These are phyloP conservation scores for Senna siamea DNA, from an alignment of 306 rosid genomes.

Conservation along the genomic window DNA sequence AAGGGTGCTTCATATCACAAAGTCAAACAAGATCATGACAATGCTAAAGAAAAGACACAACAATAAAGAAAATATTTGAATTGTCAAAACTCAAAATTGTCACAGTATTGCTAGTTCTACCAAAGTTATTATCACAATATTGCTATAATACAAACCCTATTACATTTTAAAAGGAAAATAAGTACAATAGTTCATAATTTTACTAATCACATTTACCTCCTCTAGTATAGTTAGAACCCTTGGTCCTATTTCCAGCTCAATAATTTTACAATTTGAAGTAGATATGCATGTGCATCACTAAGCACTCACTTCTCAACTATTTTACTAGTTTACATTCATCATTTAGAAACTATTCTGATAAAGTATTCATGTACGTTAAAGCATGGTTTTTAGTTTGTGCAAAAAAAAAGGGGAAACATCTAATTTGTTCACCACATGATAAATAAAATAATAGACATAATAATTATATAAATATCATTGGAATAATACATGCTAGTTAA, in stretches of 20 bases:
- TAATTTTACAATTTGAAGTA: constrained; percentile 22
- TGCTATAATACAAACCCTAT: no score
- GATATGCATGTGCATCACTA: constrained; percentile 18
- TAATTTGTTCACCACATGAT: constrained; percentile 29
- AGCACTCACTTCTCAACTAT: neutral
- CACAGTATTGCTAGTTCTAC: no score
- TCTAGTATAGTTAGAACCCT: constrained; percentile 87
- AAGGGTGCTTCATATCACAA: no score
- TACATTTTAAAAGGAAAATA: no score
- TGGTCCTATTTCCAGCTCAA: constrained; percentile 79
- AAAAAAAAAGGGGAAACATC: constrained; percentile 50
- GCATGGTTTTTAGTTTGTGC: constrained; percentile 98
- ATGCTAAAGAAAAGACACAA: no score
- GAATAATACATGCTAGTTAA: neutral
- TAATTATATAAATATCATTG: constrained; percentile 3
- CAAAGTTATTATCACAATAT: no score
- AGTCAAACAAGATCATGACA: no score
- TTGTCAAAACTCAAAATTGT: no score
- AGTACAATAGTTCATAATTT: no score
- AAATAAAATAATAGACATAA: constrained; percentile 21
- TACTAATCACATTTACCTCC: constrained; percentile 66
- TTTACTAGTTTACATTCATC: constrained; percentile 32
- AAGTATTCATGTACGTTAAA: constrained; percentile 66
- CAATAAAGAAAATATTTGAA: no score
- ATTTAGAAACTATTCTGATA: constrained; percentile 18